Base-by-base conservation (phyloP, 2,329 filamentous ascomycete genomes). In the Trichoderma aggressivum region DNA sequence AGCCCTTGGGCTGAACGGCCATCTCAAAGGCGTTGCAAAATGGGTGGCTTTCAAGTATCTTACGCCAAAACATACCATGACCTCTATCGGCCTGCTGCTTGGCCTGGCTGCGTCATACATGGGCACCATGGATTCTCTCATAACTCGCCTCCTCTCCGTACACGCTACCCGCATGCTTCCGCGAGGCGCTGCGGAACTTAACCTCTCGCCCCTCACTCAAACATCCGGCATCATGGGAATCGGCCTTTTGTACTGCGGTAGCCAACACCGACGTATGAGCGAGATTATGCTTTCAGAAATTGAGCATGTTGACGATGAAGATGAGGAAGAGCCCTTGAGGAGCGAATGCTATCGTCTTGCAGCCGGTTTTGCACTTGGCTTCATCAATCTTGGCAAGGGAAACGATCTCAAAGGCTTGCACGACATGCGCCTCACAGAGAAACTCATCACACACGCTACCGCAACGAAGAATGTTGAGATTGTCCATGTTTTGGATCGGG, bases 61-160 rank as follows among this genome's bases (percentile, higher is more conserved):
- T n/a, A 99, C 96, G 0, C 95, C 96, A 1, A 99, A 99, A 78
- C 97, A 99, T 80, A 97, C 94, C 30, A 99, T 99, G 96, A 98
- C 96, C 28, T 98, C 96, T 1, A 95, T 99, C 69, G 96, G 96
- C 11, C 85, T 99, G n/a, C 86, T 99, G 3, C 86, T 99, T 0
- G 96, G 96, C 1, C 85, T 99, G 21, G 94, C 96, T 10, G 96
- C 93, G 30, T 98, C 96, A 1, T 97, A 97, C 78, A 86, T 98
- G 75, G 96, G 97, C 1, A 98, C 94, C 3, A 98, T 98, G 95
- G 96, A 99, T 79, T 96, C 93, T 2, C 86, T 98, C 32, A 95
- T 98, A 72, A 98, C 96, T 10, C 90, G 96, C 28, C 85, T 99
- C 47, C 85, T 99, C 5, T 99, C 96, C 3, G 95, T 99, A 1